Evolutionary conservation across 169 alveolate species (phyloP), one percentile per base, ranked within the genome.

Genomic region (Plasmodium billcollinsi): DNA sequence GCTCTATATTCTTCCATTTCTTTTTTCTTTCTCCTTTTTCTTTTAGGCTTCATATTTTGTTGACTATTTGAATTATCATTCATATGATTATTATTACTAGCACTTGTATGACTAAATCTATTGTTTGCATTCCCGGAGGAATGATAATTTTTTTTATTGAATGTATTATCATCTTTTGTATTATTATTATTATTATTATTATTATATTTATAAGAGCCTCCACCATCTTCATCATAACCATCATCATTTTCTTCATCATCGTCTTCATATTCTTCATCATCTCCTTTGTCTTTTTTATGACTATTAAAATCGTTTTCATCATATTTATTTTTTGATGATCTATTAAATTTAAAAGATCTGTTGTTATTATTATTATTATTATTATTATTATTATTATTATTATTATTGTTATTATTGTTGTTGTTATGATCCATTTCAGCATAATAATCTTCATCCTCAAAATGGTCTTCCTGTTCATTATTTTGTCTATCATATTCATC

Each of bases 1-100:
- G 92, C 92, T 61, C 92, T 49, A 21, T 65, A 72, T 72, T 65
- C 92, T 67, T 86, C 92, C 92, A 86, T 86, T 72, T 86, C 92
- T 86, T 86, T 86, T 45, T 86, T 86, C 61, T 86, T 86, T 21
- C 92, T 49, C 52, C 92, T 70, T 52, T 86, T 86, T 66, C 92
- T 86, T 86, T 86, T 86, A 14, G 86, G 92, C 71, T 86, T 86
- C 39, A 72, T 11, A n/a, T 71, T 59, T 47, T 21, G 67, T n/a
- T 62, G 88, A 67, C 61, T 73, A 86, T 72, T 65, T 20, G 24
- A 71, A 29, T 18, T 74, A 39, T 49, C 45, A 61, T 74, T 73
- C 5, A 3, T 56, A 73, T 73, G 24, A 11, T 15, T 15, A 73
- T 33, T 54, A 69, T 14, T 15, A 59, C 56, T 74, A 12, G 59